phyloP scores from a whole-genome alignment of 139 green algal species.

The Chlamydomonas asymmetrica region DNA sequence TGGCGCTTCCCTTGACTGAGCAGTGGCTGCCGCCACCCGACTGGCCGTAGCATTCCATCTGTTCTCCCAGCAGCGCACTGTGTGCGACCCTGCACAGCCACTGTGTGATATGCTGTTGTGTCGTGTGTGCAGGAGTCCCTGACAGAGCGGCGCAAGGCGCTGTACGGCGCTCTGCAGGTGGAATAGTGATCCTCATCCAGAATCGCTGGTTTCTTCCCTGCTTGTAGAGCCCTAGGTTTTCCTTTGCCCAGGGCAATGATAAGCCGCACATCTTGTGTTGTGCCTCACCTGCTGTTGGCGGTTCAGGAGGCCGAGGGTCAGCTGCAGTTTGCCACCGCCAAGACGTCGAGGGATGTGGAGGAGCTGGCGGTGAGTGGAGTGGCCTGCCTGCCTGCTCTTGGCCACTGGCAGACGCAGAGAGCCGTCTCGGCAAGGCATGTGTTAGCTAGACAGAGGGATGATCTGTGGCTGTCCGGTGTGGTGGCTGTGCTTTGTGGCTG shows the following conservation, averaged over 20 bases:
- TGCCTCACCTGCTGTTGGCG: not conserved
- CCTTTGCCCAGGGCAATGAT: no score
- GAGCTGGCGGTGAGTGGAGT: conserved; percentile 75
- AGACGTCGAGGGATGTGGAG: conserved; percentile 77
- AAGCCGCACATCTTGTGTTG: no score
- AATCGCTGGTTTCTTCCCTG: not conserved
- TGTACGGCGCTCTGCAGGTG: conserved; percentile 67
- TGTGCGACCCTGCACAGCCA: not conserved
- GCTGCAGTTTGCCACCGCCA: conserved; percentile 80
- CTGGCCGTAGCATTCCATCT: not conserved
- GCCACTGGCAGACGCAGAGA: no score
- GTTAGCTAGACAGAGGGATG: no score
- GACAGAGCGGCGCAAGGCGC: conserved; percentile 70
- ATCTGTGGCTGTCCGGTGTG: no score
- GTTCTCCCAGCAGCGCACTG: not conserved
- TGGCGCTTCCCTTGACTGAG: not conserved
- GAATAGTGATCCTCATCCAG: not conserved
- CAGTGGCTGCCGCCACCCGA: not conserved
- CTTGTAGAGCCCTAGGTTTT: no score
- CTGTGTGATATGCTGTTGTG: no score
- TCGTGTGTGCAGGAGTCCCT: conserved; percentile 68
- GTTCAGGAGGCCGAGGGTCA: conserved; percentile 59
- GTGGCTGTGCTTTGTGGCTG: no score
- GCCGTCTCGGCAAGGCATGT: no score
- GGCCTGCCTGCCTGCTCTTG: not conserved